Percentiles rank a stretch among this genome's conserved stretches.
phyloP scores from a whole-genome alignment of 1,284 basidiomycete genomes.

The Sporisorium exsertum region DNA sequence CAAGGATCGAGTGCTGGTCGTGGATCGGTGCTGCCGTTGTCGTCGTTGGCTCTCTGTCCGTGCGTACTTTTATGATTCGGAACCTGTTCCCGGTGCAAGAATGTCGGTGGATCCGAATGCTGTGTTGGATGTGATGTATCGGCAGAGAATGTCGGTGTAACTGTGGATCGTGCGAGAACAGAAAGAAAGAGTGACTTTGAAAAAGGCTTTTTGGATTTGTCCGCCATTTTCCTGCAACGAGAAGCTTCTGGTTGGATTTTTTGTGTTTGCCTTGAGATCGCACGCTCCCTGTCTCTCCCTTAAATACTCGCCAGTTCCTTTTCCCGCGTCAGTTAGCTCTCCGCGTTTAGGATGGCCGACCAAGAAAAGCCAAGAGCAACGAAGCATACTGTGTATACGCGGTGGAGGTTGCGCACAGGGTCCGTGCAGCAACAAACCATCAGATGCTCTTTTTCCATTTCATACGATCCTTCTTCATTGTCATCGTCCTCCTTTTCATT shows the following conservation, averaged over 20 bases:
- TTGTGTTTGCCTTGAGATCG: not conserved
- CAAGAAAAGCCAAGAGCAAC: not conserved
- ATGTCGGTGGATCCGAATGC: not conserved
- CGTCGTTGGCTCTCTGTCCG: too few relatives aligned
- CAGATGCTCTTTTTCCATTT: too few relatives aligned
- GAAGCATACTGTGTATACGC: not conserved
- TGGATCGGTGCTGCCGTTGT: not conserved
- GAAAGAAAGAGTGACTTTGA: not conserved
- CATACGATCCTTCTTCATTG: not conserved
- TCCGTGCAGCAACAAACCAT: not conserved
- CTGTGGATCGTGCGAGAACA: not conserved
- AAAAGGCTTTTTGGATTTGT: not conserved
- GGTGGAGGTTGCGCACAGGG: not conserved
- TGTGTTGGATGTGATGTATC: not conserved
- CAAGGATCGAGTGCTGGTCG: not conserved
- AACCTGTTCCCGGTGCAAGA: not conserved
- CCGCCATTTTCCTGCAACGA: not conserved
- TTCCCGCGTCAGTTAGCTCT: not conserved
- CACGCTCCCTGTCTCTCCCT: not conserved
- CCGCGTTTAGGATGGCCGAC: not conserved
- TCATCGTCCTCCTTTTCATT: not conserved
- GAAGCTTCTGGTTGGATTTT: not conserved
- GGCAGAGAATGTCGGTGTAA: not conserved
- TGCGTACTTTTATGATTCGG: not conserved
- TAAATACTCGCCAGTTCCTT: not conserved